Base-by-base conservation (phyloP, 768 basidiomycete species). In the Trametopsis cervina region DNA sequence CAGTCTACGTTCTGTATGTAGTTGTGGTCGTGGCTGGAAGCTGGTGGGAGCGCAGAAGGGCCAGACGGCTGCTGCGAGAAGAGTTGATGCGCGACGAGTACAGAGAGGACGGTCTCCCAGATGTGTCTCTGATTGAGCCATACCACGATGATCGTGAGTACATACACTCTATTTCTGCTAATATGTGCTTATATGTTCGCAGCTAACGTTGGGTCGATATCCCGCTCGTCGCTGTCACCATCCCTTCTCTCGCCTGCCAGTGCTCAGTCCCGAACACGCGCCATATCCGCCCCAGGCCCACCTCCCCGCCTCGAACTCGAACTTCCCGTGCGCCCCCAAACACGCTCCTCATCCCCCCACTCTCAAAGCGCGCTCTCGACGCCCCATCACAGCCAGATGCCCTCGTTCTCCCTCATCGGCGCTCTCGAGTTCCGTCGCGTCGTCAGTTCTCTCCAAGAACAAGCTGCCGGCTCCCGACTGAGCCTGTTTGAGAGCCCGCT, bases 401-500 rank as follows among this genome's bases (percentile, higher is more conserved):
- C 86, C 2, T 89, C 86, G 0, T 91, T 91, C 58, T 97, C 95
- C 2, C 77, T 99, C 1, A 78, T 98, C 4, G 91, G 95, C 7
- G 96, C 96, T 0, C 77, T 99, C 38, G 96, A 99, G 65, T 99
- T 99, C 66, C 77, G 93, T 15, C 85, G 93, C 50, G 87, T 97
- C 20, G 85, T 99, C 18, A 75, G 85, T 10, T 83, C 85, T 0
- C 71, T 99, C 20, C 80, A 81, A 53, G 73, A 73, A 42, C 81
- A 93, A 57, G 83, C 84, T 9, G 74, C 78, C 2, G 70, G 71
- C 0, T 66, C 76, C 0, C 75, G 79, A 0, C 68, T 89, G 41
- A 73, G 65, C 50, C 69, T 80, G 3, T 90, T 90, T 54, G 85
- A 87, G 42, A 76, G 74, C 22, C 75, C 70, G 0, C 51, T 83